Base-by-base conservation (phyloP, 441 rosid genomes). In the Flueggea neowawraea region DNA sequence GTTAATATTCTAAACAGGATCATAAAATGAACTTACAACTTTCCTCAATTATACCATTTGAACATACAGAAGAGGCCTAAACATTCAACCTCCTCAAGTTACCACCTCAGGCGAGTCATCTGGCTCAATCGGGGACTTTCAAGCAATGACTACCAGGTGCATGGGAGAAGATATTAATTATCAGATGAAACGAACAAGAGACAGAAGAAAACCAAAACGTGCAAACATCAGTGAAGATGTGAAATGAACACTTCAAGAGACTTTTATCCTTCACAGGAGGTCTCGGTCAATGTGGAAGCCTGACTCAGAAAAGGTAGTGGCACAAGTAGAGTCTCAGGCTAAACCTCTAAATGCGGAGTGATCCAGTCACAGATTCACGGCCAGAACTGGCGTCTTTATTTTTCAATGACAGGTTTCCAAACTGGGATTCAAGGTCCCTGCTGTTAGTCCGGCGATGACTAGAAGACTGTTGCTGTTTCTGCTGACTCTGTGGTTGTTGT, bases 341-440 rank as follows among this genome's bases (percentile, higher is more conserved):
- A 62, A 70, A 51, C 57, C 64, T 58, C 84, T 83, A 86, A 73
- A 74, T 84, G 74, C 66, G 90, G 69, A 82, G 82, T n/a, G 86
- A 75, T 71, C 96, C 84, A 59, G 76, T 81, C 63, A 84, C 83
- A 58, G 86, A 64, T 56, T 89, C 95, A 53, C 66, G 84, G 60
- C 88, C 83, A 68, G 87, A 72, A 74, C 70, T 84, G 56, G 91
- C 71, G 68, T 87, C 97, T 74, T 87, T 87, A 36, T 78, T 79
- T 64, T 84, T 90, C 70, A 92, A 63, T 49, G 99, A 87, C 59
- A 92, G 97, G 73, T 81, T 87, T 22, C 85, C 85, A 63, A 93
- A 82, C 73, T 87, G 98, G 69, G 96, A 84, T 64, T 96, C 99
- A 8, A 96, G 82, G 75, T 96, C 99, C 78, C 82, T 83, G 81